Percentiles rank a stretch among this genome's conserved stretches.
Conservation (phyloP, 2,329 filamentous ascomycete species). For the Aspergillus sp. region DNA sequence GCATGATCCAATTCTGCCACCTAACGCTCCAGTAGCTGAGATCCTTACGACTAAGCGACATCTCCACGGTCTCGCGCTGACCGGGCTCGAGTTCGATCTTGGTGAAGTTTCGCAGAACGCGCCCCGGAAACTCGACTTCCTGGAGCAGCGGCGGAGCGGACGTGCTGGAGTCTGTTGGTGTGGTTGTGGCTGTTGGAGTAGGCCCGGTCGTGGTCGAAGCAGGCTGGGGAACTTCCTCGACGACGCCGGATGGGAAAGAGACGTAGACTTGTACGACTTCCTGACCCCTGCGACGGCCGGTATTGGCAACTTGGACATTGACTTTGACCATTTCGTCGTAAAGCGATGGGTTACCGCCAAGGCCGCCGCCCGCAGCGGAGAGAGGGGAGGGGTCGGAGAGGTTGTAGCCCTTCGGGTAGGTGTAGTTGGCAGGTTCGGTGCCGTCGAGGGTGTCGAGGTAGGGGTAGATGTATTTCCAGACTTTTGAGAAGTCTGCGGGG, state of each 20-base stretch:
- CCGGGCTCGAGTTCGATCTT: conserved; percentile 57
- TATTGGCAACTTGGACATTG: conserved; percentile 43
- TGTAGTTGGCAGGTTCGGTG: conserved; percentile 38
- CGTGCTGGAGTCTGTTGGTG: not conserved
- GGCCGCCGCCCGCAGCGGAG: conserved; percentile 62
- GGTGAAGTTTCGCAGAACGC: conserved; percentile 62
- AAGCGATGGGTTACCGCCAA: conserved; percentile 43
- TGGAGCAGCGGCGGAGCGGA: conserved; percentile 21
- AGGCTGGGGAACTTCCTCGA: conserved; percentile 12
- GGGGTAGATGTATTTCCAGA: conserved; percentile 67
- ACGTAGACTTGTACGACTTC: conserved; percentile 59
- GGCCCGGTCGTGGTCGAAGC: conserved; percentile 3
- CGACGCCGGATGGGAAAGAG: conserved; percentile 48
- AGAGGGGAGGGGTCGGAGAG: conserved; percentile 37
- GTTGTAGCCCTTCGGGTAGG: conserved; percentile 53
- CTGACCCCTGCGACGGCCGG: conserved; percentile 40
- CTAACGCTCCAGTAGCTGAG: conserved; percentile 65
- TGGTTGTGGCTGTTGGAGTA: not conserved
- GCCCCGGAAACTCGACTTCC: conserved; percentile 57
- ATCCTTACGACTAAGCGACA: conserved; percentile 60
- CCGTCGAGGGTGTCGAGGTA: conserved; percentile 53
- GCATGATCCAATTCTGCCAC: conserved; percentile 63
- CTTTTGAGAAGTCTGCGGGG: conserved; percentile 52
- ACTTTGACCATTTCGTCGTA: conserved; percentile 46
- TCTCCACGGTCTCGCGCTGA: conserved; percentile 47